These are phyloP conservation scores for Colletotrichum lindemuthianum DNA, from an alignment of 2,329 filamentous ascomycete genomes.

Conservation along the genomic window DNA sequence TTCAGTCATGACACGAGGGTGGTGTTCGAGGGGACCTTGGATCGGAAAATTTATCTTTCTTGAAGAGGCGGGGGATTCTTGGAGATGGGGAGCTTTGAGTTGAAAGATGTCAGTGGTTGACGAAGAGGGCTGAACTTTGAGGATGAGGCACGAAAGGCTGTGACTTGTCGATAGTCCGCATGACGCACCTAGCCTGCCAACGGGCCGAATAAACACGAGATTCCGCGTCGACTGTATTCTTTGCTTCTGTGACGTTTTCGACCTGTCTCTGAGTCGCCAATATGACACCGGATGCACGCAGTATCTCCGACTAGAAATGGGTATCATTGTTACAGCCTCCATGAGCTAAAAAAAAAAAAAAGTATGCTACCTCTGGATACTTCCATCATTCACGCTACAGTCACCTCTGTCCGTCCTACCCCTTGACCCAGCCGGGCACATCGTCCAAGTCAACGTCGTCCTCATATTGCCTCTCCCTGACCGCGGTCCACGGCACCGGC, in stretches of 20 bases:
- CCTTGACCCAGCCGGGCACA: constrained; percentile 81
- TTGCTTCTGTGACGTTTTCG: no score
- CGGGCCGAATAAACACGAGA: constrained; percentile 5
- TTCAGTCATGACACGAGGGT: constrained; percentile 31
- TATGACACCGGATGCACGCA: no score
- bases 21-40: constrained; percentile 6
- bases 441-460: constrained; percentile 70
- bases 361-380: not conserved
- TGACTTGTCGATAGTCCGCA: constrained; percentile 4
- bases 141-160: constrained; percentile 4
- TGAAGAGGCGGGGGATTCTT: not conserved
- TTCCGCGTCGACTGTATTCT: not conserved
- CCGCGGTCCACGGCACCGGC: constrained; percentile 76
- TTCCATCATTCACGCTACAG: not conserved
- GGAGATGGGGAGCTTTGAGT: not conserved
- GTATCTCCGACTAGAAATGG: constrained; percentile 4
- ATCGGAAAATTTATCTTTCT: constrained; percentile 26
- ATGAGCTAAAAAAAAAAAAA: no score
- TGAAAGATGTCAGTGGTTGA: not conserved
- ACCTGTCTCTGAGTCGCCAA: no score
- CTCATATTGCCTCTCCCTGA: constrained; percentile 68
- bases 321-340: constrained; percentile 20
- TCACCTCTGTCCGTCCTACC: constrained; percentile 32
- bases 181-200: no score
- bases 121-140: not conserved